Base-by-base conservation (phyloP, 805 yeast species). In the Dipodascus albidus region DNA sequence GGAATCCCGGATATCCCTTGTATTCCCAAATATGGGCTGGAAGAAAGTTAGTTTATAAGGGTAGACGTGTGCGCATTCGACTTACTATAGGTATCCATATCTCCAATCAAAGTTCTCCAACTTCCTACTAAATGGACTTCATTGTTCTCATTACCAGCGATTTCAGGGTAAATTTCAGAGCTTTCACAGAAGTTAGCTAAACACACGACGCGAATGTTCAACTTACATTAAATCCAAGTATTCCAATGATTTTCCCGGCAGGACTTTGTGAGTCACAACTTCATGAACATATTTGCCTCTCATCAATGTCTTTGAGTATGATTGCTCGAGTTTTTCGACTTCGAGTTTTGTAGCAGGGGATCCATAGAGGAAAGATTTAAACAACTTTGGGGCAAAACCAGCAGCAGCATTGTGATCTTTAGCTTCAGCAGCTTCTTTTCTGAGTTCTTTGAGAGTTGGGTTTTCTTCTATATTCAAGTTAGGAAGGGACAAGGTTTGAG, bases 231-330 rank as follows among this genome's bases (percentile, higher is more conserved):
- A 56, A 38, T 66, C 63, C 23, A 69, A 61, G 54, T 71, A 71
- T 23, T 70, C 71, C 24, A 60, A 58, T 4, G 70, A 60, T 50
- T 55, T 53, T n/a, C 59, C 63, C 2, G 75, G 72, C 23, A 56
- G 52, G 19, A 72, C 75, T 50, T 65, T 58, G 59, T 71, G 75
- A 27, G 64, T 56, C 19, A 61, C 63, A 41, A 71, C 57, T 57
- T 72, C 75, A 54, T 71, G 76, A 17, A 72, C 75, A 57, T 67
- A 68, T 56, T 70, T 67, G 47, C 75, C 75, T 8, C 74, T 63
- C 64, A 63, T 63, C 51, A 71, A 59, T 49, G 60, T 62, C 56
- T 62, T 59, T 24, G 70, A 65, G 55, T 66, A 67, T 41, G 68
- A 64, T 55, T 58, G 59, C 55, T 68, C 71, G 54, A 65, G 57